Conservation (phyloP, 805 yeast species). For the Wickerhamomyces hampshirensis region DNA sequence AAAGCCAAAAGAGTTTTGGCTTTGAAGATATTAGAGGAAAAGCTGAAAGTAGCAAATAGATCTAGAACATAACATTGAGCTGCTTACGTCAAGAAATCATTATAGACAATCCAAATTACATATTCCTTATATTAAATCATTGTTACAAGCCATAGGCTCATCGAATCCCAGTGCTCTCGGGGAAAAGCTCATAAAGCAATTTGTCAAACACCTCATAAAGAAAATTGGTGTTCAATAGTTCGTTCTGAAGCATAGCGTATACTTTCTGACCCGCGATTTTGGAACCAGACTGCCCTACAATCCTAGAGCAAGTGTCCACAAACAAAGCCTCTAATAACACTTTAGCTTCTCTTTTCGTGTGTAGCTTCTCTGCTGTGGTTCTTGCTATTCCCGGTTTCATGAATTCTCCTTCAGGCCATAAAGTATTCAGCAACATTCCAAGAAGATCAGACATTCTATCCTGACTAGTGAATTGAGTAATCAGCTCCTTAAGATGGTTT, state of each 20-base stretch:
- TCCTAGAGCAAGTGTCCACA: constrained; percentile 60
- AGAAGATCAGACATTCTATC: constrained; percentile 41
- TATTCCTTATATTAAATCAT: no score
- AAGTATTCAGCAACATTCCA: constrained; percentile 21
- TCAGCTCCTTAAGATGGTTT: constrained; percentile 38
- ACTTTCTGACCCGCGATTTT: constrained; percentile 54
- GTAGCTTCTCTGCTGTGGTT: constrained; percentile 44
- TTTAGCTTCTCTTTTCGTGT: constrained; percentile 54
- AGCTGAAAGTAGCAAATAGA: no score
- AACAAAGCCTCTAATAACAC: constrained; percentile 52
- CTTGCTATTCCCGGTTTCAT: constrained; percentile 43
- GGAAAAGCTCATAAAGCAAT: constrained; percentile 36
- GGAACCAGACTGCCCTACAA: constrained; percentile 68
- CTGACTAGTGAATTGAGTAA: constrained; percentile 38
- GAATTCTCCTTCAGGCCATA: constrained; percentile 54
- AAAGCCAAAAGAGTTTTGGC: no score
- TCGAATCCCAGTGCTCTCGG: constrained; percentile 11
- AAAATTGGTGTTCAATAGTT: constrained; percentile 60
- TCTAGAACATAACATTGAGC: no score
- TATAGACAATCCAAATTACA: no score
- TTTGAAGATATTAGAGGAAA: no score
- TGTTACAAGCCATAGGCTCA: not conserved
- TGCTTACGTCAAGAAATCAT: no score
- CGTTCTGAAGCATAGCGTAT: constrained; percentile 71
- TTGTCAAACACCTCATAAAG: constrained; percentile 56